Conservation (phyloP, 2,329 filamentous ascomycete genomes). For the Malbranchea cinnamomea region DNA sequence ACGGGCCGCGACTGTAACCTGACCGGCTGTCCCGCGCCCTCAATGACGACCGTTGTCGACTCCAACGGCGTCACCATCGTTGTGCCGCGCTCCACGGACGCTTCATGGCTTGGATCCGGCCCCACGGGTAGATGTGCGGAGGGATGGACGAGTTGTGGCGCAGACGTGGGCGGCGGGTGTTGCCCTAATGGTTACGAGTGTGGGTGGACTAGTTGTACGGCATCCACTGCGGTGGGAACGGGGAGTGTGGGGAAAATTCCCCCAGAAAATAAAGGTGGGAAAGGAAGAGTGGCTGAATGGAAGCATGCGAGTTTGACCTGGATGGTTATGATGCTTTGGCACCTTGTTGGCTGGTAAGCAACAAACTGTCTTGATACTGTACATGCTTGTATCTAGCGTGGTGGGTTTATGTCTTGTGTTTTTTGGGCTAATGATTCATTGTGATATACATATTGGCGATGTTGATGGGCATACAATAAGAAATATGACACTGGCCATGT, state of each 20-base stretch:
- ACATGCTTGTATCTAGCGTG: too few species aligned
- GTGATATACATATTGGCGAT: too few species aligned
- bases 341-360: too few species aligned
- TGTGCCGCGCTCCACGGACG: slow-evolving; percentile 38
- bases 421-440: too few species aligned
- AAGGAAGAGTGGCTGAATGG: neutral
- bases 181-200: slow-evolving; percentile 68
- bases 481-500: too few species aligned
- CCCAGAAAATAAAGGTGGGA: slow-evolving; percentile 12
- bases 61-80: slow-evolving; percentile 56
- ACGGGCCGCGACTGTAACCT: slow-evolving; percentile 73
- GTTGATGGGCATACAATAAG: too few species aligned
- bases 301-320: neutral
- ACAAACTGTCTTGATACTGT: too few species aligned
- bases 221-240: slow-evolving; percentile 38
- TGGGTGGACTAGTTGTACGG: slow-evolving; percentile 56
- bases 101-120: slow-evolving; percentile 20
- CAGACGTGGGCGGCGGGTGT: slow-evolving; percentile 57
- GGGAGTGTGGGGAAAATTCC: slow-evolving; percentile 32
- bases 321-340: slow-evolving; percentile 1
- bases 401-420: too few species aligned
- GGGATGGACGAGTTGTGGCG: slow-evolving; percentile 65
- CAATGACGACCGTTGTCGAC: slow-evolving; percentile 49
- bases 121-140: slow-evolving; percentile 45
- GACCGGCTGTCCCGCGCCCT: slow-evolving; percentile 52